Evolutionary conservation across 306 rosid species (phyloP), one percentile per base, ranked within the genome.

Genomic region (Abrus pulchellus): DNA sequence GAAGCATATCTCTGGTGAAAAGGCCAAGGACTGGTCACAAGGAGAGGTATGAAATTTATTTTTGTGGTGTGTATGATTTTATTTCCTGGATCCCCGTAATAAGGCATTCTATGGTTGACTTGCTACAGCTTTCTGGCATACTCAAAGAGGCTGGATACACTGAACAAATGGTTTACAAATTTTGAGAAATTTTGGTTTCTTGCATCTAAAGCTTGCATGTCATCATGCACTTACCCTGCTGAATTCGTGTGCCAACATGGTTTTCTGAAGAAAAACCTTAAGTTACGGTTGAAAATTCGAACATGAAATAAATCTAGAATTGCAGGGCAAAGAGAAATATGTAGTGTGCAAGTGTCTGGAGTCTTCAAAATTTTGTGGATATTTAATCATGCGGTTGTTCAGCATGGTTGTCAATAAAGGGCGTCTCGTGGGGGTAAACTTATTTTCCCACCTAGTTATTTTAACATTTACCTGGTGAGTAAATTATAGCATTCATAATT

Each of bases 101-200:
- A 53, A 72, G 55, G 13, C 52, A 32, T 33, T 53, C 53, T 44
- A 52, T 77, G 75, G 72, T 44, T 84, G 59, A 69, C 84, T 75
- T 85, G 45, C 71, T 89, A 85, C 92, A 93, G 99, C 47, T 96
- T 78, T 43, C 86, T 81, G 99, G 99, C 77, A 20, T 96, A 68
- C 97, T 96, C 70, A 90, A 90, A 82, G 98, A 96, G 71, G 87
- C 86, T 30, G 97, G 99, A 74, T 96, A 89, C 84, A 86, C 97
- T 7, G 97, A 96, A 83, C 87, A 96, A 83, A 96, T 96, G 99
- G 99, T 93, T 74, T 96, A 92, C 90, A 96, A 96, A 84, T 93
- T 96, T 84, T 96, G 90, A 93, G 36, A 44, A 69, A 49, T 55
- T 10, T 44, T 27, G 52, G 65, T 60, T 63, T 82, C 62, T 45